These are phyloP conservation scores for Spongospora subterranea DNA, from an alignment of 208 protist genomes.

Conservation along the genomic window DNA sequence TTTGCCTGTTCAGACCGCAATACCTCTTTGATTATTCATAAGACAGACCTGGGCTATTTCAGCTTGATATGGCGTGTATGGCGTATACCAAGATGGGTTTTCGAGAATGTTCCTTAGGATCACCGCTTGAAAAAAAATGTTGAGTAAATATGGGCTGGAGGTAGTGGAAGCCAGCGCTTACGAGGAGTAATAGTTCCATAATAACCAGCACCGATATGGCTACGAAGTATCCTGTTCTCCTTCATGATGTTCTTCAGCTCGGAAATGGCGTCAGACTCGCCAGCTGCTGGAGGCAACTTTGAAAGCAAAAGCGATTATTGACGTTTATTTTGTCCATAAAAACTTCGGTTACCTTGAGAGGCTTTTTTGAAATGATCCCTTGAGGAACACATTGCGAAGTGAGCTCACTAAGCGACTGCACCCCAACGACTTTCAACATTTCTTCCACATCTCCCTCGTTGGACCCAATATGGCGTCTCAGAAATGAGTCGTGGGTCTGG, in stretches of 20 bases:
- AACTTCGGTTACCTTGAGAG: constrained; percentile 1
- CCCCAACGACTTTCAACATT: constrained; percentile 86
- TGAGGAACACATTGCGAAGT: constrained; percentile 80
- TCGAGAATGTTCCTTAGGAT: constrained; percentile 95
- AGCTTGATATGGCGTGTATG: constrained; percentile 95
- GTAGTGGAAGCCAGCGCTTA: constrained; percentile 84
- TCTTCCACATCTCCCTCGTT: constrained; percentile 78
- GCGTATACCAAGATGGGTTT: constrained; percentile 98
- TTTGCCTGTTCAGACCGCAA: neutral
- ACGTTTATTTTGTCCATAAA: neutral
- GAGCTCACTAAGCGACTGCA: constrained; percentile 79
- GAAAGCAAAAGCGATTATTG: constrained; percentile 17
- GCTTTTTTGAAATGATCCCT: constrained; percentile 69
- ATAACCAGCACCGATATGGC: constrained; percentile 70
- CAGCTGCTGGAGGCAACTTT: constrained; percentile 74
- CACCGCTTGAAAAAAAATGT: constrained; percentile 77
- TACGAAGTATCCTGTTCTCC: constrained; percentile 81
- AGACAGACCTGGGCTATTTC: constrained; percentile 67
- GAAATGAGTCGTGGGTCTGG: constrained; percentile 79
- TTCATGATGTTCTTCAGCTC: constrained; percentile 73
- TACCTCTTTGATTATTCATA: neutral
- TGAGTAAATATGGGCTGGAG: constrained; percentile 89
- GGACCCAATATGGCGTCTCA: constrained; percentile 87
- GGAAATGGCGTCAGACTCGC: constrained; percentile 79
- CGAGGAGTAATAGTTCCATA: constrained; percentile 70